Evolutionary conservation across 2,329 filamentous ascomycete species (phyloP).

Genomic region (Ophiognomonia clavigignenti-juglandacearum): DNA sequence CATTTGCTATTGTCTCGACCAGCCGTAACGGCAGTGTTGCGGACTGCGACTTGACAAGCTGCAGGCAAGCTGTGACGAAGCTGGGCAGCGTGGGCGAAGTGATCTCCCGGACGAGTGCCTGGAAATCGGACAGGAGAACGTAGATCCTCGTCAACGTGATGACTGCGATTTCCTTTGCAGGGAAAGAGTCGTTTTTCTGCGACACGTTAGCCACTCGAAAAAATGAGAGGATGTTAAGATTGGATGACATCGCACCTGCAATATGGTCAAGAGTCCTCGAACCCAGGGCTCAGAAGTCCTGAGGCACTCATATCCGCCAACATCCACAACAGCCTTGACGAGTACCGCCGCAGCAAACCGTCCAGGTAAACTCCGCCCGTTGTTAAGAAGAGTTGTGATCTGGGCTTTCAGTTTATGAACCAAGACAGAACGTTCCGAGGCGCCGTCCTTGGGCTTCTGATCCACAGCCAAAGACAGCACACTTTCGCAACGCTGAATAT

Average conservation of each 20-base stretch:
- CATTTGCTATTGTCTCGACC: conserved; percentile 64
- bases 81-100: conserved; percentile 74
- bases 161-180: conserved; percentile 71
- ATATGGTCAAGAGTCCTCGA: conserved; percentile 64
- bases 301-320: conserved; percentile 79
- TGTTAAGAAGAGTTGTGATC: conserved; percentile 68
- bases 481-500: conserved; percentile 51
- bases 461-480: conserved; percentile 61
- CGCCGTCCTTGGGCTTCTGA: conserved; percentile 53
- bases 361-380: conserved; percentile 66
- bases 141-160: conserved; percentile 81
- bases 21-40: conserved; percentile 43
- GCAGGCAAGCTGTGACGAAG: conserved; percentile 70
- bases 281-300: conserved; percentile 72
- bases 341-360: conserved; percentile 74
- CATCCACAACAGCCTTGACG: conserved; percentile 75
- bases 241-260: conserved; percentile 56
- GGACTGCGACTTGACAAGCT: conserved; percentile 49
- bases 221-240: neutral
- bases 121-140: conserved; percentile 73
- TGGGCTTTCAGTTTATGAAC: conserved; percentile 80
- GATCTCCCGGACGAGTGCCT: conserved; percentile 79
- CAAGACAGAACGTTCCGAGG: conserved; percentile 61
- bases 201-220: conserved; percentile 6
- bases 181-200: conserved; percentile 71